Base-by-base conservation (phyloP, 1,284 basidiomycete species). In the Rhodotorula sp. region DNA sequence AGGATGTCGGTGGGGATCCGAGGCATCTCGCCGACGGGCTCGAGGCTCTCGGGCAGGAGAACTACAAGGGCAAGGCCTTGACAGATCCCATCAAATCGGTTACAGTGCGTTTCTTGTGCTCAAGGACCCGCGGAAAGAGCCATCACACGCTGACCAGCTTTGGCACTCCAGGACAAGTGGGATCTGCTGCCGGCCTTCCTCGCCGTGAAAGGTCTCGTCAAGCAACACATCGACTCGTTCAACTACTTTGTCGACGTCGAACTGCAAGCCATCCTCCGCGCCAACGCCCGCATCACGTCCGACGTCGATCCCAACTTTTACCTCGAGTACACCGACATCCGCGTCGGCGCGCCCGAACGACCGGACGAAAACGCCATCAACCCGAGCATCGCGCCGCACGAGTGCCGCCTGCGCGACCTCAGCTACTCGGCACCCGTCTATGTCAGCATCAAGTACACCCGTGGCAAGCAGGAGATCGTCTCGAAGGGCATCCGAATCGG, bases 221-320 rank as follows among this genome's bases (percentile, higher is more conserved):
- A 99, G 84, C 97, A 99, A 81, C 97, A 99, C 81, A 93, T 99
- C 78, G 97, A 99, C 83, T 98, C 95, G 15, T 99, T 97, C 89
- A 99, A 99, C 84, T 97, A 98, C 83, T 99, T 99, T 81, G 93
- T 99, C 79, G 92, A 99, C 79, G 90, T 92, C 52, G 95, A 97
- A 80, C 91, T 98, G 80, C 96, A 95, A 82, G 96, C 96, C 78
- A 98, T 99, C 79, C 89, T 97, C 65, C 90, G 90, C 74, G 94
- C 93, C 20, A 97, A 98, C 81, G 89, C 89, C 82, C 92, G 92
- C 79, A 89, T 97, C 79, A 92, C 91, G 6, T 98, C 95, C 6
- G 97, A 99, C 78, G 93, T 98, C 76, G 95, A 99, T 82, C 97
- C 96, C 15, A 89, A 91, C 61, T 98, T 98, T 83, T 97, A 91